phyloP scores from a whole-genome alignment of 202 grass and related monocot species.

The Bolboschoenoplectus hybrid region DNA sequence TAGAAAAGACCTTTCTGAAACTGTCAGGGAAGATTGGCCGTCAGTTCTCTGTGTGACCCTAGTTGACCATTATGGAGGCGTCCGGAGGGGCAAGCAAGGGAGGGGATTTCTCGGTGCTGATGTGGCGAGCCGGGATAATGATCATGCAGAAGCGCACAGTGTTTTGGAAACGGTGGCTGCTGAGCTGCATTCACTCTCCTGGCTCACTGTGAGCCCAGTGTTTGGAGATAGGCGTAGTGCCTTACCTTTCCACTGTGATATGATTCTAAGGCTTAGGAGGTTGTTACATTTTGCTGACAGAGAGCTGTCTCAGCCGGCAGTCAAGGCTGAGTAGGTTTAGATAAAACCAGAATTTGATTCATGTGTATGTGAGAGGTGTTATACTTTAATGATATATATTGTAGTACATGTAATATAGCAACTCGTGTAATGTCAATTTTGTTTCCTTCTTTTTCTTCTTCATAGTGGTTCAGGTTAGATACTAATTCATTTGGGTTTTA shows the following conservation, averaged over 20 bases:
- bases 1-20: conserved; percentile 62
- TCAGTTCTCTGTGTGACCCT: conserved; percentile 76
- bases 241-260: conserved; percentile 93
- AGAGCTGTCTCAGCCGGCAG: conserved; percentile 57
- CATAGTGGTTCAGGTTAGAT: not conserved
- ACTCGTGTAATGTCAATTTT: conserved; percentile 28
- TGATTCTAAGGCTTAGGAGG: conserved; percentile 81
- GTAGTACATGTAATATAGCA: conserved; percentile 19
- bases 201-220: conserved; percentile 91
- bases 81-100: conserved; percentile 56
- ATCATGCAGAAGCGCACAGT: conserved; percentile 57
- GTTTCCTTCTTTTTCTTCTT: conserved; percentile 9
- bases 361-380: conserved; percentile 20
- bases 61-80: conserved; percentile 80
- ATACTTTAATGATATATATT: conserved; percentile 33
- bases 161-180: conserved; percentile 71
- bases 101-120: conserved; percentile 54
- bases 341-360: conserved; percentile 34
- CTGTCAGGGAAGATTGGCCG: conserved; percentile 60
- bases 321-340: conserved; percentile 55
- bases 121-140: conserved; percentile 48
- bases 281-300: conserved; percentile 85
- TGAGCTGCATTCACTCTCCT: conserved; percentile 85
- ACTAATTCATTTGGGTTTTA: conserved; percentile 17
- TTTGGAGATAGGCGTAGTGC: conserved; percentile 73